Base-by-base conservation (phyloP, 1,284 basidiomycete species). In the Cryptococcus jaspeensis region DNA sequence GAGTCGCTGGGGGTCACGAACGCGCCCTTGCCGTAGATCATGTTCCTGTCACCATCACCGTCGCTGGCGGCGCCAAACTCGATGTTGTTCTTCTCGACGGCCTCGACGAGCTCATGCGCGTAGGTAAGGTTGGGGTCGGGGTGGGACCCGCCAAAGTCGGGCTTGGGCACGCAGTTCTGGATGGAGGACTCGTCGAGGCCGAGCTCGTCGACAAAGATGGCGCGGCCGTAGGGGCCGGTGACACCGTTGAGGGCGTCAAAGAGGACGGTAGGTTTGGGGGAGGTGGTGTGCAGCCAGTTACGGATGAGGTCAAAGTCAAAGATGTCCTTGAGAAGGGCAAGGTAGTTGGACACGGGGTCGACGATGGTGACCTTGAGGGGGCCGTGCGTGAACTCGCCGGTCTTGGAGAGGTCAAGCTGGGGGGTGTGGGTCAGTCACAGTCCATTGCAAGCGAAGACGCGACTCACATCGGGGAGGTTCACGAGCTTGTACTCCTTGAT, bases 61-160 rank as follows among this genome's bases (percentile, higher is more conserved):
- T 99, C 95, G 61, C 88, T 92, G 5, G 95, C 95, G 37, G 96
- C 96, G 59, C 95, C 95, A 71, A 99, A 99, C 49, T 85, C 82
- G 67, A 99, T 94, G 67, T 86, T 83, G 54, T 90, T 83, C 71
- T 82, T 82, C 79, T 99, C 94, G 40, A 99, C 95, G 18, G 83
- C 87, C 63, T 94, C 90, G 50, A 99, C 95, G 54, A 99, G 87
- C 28, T 87, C 84, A 80, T 94, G 91, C 9, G 96, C 95, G 78
- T 99, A 99, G 13, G 94, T 98, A 65, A 99, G 80, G 82, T 99
- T 99, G 38, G 95, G 95, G 77, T 99, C 95, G 9, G 95, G 95
- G 80, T 99, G 95, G 63, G 90, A 90, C 65, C 93, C 95, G 54
- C 92, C 92, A 77, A 99, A 99, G 79, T 98, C 91, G 38, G 93